Evolutionary conservation across 306 rosid genomes (phyloP).

Genomic region (Lathyrus aphaca): DNA sequence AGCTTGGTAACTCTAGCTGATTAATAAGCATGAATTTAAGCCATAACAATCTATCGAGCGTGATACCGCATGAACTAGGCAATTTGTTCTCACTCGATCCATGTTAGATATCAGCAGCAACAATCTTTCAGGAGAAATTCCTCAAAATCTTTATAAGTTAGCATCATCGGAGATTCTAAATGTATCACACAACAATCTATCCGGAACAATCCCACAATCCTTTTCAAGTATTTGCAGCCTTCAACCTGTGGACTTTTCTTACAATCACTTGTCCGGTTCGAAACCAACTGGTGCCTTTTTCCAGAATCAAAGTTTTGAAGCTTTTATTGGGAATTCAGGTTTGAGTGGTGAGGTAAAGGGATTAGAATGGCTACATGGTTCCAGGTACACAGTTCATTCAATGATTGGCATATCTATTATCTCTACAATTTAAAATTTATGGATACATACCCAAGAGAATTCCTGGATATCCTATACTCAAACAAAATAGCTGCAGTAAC

Average conservation of each 20-base stretch:
- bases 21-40: slow-evolving; percentile 56
- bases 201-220: slow-evolving; percentile 55
- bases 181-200: slow-evolving; percentile 64
- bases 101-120: slow-evolving; percentile 67
- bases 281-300: slow-evolving; percentile 52
- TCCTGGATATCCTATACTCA: too few relatives aligned
- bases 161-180: slow-evolving; percentile 51
- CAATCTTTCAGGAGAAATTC: slow-evolving; percentile 55
- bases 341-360: slow-evolving; percentile 57
- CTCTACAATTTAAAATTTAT: too few relatives aligned
- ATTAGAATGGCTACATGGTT: slow-evolving; percentile 35
- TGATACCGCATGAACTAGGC: slow-evolving; percentile 56
- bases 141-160: slow-evolving; percentile 53
- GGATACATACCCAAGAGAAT: too few relatives aligned
- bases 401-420: too few relatives aligned
- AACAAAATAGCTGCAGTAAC: too few relatives aligned
- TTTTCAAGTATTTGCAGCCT: slow-evolving; percentile 46
- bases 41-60: slow-evolving; percentile 55
- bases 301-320: slow-evolving; percentile 39
- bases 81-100: slow-evolving; percentile 43
- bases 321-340: slow-evolving; percentile 56
- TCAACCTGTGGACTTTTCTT: slow-evolving; percentile 57
- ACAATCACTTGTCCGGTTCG: slow-evolving; percentile 59
- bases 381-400: too few relatives aligned
- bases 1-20: slow-evolving; percentile 30